Conservation (phyloP, 768 basidiomycete genomes). For the Coprinellus aureogranulatus region DNA sequence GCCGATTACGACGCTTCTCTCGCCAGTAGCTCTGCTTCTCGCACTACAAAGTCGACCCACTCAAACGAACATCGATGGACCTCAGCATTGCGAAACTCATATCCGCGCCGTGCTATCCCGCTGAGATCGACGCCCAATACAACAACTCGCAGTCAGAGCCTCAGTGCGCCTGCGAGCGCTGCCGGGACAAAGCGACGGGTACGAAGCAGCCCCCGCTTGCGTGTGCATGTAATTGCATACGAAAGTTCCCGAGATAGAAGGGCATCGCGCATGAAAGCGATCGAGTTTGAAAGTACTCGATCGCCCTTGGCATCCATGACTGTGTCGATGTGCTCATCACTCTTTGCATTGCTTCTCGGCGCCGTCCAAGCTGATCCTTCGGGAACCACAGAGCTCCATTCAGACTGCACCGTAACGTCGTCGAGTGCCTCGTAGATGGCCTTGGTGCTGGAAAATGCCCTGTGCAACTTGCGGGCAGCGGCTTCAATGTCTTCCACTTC, state of each 20-base stretch:
- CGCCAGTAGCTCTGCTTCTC: neutral
- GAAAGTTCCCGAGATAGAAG: slow-evolving; percentile 25
- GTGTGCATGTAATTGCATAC: slow-evolving; percentile 11
- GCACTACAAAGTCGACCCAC: neutral
- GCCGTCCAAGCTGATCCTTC: slow-evolving; percentile 2
- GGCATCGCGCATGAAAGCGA: slow-evolving; percentile 22
- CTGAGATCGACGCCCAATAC: slow-evolving; percentile 7
- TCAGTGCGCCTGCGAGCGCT: slow-evolving; percentile 4
- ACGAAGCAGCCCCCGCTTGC: too few relatives aligned
- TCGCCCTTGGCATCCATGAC: neutral
- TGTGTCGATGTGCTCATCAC: neutral
- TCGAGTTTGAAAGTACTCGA: slow-evolving; percentile 19
- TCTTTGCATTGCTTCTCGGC: neutral
- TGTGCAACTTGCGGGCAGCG: neutral
- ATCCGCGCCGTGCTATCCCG: slow-evolving; percentile 5
- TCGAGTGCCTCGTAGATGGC: slow-evolving; percentile 9
- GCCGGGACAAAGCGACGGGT: too few relatives aligned
- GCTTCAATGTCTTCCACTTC: slow-evolving; percentile 18
- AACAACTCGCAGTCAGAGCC: slow-evolving; percentile 7
- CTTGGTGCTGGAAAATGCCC: slow-evolving; percentile 4
- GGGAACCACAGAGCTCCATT: slow-evolving; percentile 5
- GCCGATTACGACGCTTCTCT: neutral
- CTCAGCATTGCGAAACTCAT: slow-evolving; percentile 11
- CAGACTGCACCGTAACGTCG: neutral
- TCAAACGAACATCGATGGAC: slow-evolving; percentile 6